phyloP scores from a whole-genome alignment of 495 filamentous ascomycete species.

The Melanomma pulvis-pyrius region DNA sequence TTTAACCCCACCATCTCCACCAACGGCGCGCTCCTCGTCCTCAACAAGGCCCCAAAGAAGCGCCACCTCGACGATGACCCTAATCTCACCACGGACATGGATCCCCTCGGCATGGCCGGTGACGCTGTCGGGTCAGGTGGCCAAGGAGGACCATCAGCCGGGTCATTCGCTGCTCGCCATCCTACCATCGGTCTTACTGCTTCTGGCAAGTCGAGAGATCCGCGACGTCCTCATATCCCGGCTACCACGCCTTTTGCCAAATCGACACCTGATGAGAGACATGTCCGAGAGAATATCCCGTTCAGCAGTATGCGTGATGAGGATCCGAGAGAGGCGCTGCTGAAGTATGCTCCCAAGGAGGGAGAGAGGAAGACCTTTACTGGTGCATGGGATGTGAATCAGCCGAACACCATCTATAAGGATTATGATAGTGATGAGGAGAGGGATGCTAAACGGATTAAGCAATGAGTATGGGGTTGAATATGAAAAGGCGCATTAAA shows the following conservation, averaged over 20 bases:
- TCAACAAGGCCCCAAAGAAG: slow-evolving; percentile 91
- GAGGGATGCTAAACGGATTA: slow-evolving; percentile 55
- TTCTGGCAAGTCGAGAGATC: slow-evolving; percentile 78
- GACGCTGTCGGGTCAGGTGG: slow-evolving; percentile 74
- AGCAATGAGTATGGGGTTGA: slow-evolving; percentile 1
- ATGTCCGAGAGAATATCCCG: slow-evolving; percentile 84
- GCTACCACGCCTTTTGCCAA: slow-evolving; percentile 89
- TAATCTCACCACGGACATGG: slow-evolving; percentile 76
- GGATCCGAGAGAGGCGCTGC: slow-evolving; percentile 88
- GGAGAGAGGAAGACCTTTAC: slow-evolving; percentile 95
- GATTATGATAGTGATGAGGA: slow-evolving; percentile 87
- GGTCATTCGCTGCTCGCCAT: slow-evolving; percentile 65
- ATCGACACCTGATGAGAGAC: slow-evolving; percentile 83
- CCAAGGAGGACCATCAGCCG: slow-evolving; percentile 48
- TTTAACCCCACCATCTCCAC: slow-evolving; percentile 83
- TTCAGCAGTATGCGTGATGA: slow-evolving; percentile 95
- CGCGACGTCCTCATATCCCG: slow-evolving; percentile 78
- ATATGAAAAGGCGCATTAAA: background rate
- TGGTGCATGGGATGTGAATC: slow-evolving; percentile 86
- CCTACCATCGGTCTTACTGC: slow-evolving; percentile 74
- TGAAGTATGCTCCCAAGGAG: slow-evolving; percentile 94
- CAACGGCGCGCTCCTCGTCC: slow-evolving; percentile 81
- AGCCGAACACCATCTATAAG: slow-evolving; percentile 89
- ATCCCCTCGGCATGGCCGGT: slow-evolving; percentile 72
- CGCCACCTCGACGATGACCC: slow-evolving; percentile 94